phyloP scores from a whole-genome alignment of 2,329 filamentous ascomycete species.

The Clonostachys sp. region DNA sequence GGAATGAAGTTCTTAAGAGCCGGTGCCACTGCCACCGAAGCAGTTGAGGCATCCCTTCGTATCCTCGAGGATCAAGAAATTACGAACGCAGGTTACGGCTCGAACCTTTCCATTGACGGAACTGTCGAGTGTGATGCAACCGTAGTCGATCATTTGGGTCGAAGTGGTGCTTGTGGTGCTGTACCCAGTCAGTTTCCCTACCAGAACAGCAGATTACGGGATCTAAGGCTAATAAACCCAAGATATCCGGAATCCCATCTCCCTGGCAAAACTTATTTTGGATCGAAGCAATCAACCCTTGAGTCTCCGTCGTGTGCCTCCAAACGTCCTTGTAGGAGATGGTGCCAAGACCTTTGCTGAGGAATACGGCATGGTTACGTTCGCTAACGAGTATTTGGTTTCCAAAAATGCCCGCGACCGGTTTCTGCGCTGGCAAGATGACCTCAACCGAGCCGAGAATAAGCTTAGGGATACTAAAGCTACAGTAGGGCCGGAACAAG shows the following conservation, averaged over 20 bases:
- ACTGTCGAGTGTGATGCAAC: slow-evolving; percentile 93
- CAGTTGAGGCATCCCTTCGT: slow-evolving; percentile 83
- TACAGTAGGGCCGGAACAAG: not conserved
- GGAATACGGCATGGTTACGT: slow-evolving; percentile 67
- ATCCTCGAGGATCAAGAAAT: slow-evolving; percentile 91
- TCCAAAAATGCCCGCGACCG: slow-evolving; percentile 75
- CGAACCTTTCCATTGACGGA: slow-evolving; percentile 87
- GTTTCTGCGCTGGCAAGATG: slow-evolving; percentile 73
- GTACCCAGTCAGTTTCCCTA: slow-evolving; percentile 64
- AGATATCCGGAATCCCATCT: slow-evolving; percentile 94
- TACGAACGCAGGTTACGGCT: slow-evolving; percentile 94
- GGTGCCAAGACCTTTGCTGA: slow-evolving; percentile 85
- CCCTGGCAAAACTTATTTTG: slow-evolving; percentile 76
- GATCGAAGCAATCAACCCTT: slow-evolving; percentile 72
- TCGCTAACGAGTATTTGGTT: slow-evolving; percentile 74
- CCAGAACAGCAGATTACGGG: slow-evolving; percentile 2
- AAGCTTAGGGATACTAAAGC: slow-evolving; percentile 22
- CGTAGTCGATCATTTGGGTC: slow-evolving; percentile 83
- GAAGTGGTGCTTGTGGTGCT: slow-evolving; percentile 90
- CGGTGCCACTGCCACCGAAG: slow-evolving; percentile 79
- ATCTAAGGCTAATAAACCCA: not conserved
- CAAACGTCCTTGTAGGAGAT: slow-evolving; percentile 82
- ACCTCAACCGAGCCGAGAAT: slow-evolving; percentile 60
- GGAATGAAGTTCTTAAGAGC: slow-evolving; percentile 77
- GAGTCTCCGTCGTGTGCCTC: slow-evolving; percentile 84